Conservation (phyloP, 164 flowering plant genomes). For the Sedum album region DNA sequence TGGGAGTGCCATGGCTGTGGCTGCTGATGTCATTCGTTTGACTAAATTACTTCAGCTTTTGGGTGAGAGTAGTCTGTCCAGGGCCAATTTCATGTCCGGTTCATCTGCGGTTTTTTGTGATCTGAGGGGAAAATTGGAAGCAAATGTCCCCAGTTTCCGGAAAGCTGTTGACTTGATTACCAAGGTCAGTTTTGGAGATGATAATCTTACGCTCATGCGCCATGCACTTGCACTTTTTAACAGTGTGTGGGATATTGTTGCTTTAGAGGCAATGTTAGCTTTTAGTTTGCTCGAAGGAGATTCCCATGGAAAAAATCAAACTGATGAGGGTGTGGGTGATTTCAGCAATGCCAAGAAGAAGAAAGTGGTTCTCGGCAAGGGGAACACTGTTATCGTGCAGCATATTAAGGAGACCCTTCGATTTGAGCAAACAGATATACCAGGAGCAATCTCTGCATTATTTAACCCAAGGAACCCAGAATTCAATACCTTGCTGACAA, state of each 20-base stretch:
- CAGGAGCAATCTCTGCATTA: too few species aligned
- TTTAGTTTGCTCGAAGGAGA: conserved; percentile 42
- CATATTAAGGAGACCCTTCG: too few species aligned
- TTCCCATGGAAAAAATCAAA: conserved; percentile 17
- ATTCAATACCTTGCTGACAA: too few species aligned
- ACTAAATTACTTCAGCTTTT: too few species aligned
- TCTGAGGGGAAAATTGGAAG: not conserved
- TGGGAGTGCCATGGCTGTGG: too few species aligned
- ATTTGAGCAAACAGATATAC: too few species aligned
- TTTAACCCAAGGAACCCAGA: too few species aligned
- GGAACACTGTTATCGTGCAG: not conserved
- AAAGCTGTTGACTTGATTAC: not conserved
- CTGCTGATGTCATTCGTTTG: not conserved
- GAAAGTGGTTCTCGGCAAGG: not conserved
- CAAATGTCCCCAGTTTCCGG: not conserved
- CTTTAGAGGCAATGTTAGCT: conserved; percentile 65
- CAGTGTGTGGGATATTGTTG: conserved; percentile 38
- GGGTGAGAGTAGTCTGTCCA: too few species aligned
- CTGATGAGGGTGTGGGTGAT: not conserved
- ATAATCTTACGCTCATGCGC: not conserved
- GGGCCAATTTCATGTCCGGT: too few species aligned
- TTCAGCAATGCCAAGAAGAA: too few species aligned
- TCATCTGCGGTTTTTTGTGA: not conserved
- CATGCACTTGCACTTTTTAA: not conserved
- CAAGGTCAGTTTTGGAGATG: not conserved